Evolutionary conservation across 2,329 filamentous ascomycete genomes (phyloP).

Genomic region (Aphanoascus verrucosus): DNA sequence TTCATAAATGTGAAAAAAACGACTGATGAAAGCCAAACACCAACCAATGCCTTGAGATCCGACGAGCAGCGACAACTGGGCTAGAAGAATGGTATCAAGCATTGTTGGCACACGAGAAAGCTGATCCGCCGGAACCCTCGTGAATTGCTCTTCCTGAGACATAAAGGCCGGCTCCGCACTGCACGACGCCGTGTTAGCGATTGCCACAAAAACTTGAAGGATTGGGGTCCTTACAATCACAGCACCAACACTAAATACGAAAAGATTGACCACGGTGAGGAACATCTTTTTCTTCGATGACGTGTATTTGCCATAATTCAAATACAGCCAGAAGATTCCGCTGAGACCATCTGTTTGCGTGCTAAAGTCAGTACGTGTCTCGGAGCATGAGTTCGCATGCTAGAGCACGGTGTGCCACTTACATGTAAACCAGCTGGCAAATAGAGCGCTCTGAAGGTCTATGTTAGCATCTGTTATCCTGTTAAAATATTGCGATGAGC

Average conservation of each 20-base stretch:
- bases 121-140: constrained; percentile 25
- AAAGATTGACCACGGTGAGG: constrained; percentile 37
- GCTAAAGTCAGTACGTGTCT: background rate
- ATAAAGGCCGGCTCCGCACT: constrained; percentile 35
- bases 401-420: background rate
- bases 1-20: no score
- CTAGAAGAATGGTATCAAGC: background rate
- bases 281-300: constrained; percentile 35
- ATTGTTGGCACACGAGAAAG: constrained; percentile 29
- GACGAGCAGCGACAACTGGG: background rate
- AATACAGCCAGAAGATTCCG: constrained; percentile 39
- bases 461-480: background rate
- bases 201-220: background rate
- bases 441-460: no score
- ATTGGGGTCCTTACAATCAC: constrained; percentile 21
- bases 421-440: background rate
- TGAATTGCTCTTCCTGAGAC: constrained; percentile 32
- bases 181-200: constrained; percentile 11
- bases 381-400: background rate
- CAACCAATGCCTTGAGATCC: background rate
- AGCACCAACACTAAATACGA: constrained; percentile 31
- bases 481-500: constrained; percentile 20
- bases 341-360: constrained; percentile 28
- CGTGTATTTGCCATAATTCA: constrained; percentile 37
- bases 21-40: background rate